Conservation (phyloP, 495 filamentous ascomycete genomes). For the Haplographium delicatum region DNA sequence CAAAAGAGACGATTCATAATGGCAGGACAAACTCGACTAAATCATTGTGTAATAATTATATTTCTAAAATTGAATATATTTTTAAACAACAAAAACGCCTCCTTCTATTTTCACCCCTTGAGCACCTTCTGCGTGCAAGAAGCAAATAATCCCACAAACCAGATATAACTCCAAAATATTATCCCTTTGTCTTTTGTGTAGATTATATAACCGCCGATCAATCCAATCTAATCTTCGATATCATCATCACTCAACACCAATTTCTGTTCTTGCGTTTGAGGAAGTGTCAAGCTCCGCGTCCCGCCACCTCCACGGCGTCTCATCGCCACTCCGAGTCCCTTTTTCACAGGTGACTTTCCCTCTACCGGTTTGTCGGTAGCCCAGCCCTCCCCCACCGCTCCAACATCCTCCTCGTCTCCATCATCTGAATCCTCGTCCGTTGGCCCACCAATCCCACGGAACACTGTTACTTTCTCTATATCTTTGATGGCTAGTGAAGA, state of each 20-base stretch:
- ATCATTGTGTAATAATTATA: no score
- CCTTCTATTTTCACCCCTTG: slow-evolving; percentile 12
- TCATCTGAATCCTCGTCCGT: slow-evolving; percentile 44
- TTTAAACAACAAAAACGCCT: background rate
- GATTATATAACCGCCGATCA: background rate
- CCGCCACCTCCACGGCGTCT: slow-evolving; percentile 19
- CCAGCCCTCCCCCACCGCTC: slow-evolving; percentile 40
- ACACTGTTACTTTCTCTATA: slow-evolving; percentile 64
- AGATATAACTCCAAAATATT: no score
- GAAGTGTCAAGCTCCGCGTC: slow-evolving; percentile 22
- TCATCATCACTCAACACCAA: slow-evolving; percentile 89
- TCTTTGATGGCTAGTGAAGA: slow-evolving; percentile 35
- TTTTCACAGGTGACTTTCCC: slow-evolving; percentile 24
- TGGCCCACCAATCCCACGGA: slow-evolving; percentile 46
- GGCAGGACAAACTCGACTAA: no score
- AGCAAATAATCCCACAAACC: no score
- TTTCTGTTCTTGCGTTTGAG: slow-evolving; percentile 51
- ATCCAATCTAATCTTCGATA: slow-evolving; percentile 76
- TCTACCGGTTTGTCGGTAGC: slow-evolving; percentile 52
- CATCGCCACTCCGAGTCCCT: slow-evolving; percentile 13
- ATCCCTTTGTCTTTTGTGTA: no score
- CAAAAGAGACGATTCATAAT: no score
- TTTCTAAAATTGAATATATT: no score
- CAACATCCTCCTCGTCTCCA: slow-evolving; percentile 40
- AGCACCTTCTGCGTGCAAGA: background rate